Conservation (phyloP, 305 asterid genomes). For the Fraxinus angustifolia region DNA sequence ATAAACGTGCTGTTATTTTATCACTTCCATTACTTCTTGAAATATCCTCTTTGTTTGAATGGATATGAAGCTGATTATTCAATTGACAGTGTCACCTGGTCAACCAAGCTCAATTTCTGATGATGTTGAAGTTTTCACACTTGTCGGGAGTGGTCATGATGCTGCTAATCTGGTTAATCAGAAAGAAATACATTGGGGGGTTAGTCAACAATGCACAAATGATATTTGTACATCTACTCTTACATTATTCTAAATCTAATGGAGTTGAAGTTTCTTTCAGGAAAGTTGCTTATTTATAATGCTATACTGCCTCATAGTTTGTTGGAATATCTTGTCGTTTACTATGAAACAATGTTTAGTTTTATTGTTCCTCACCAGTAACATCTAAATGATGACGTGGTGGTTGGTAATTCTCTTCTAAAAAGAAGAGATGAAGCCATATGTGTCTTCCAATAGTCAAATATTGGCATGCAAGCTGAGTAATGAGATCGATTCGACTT, state of each 20-base stretch:
- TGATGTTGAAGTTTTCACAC: slow-evolving; percentile 77
- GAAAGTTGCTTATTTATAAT: neutral
- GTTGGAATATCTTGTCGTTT: neutral
- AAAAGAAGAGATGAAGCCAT: neutral
- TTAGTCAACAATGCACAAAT: slow-evolving; percentile 36
- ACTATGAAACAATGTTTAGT: neutral
- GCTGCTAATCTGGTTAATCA: slow-evolving; percentile 78
- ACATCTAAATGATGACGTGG: neutral
- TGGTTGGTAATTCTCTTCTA: neutral
- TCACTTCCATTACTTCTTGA: neutral
- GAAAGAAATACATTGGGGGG: slow-evolving; percentile 98
- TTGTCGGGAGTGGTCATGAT: slow-evolving; percentile 75
- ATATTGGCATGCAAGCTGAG: slow-evolving; percentile 13
- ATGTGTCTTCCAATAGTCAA: neutral
- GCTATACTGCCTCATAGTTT: slow-evolving; percentile 19
- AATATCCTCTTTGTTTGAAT: slow-evolving; percentile 16
- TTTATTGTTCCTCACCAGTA: neutral
- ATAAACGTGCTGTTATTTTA: slow-evolving; percentile 2
- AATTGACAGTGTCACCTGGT: slow-evolving; percentile 81
- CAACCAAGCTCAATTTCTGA: slow-evolving; percentile 88
- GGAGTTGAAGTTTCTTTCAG: neutral
- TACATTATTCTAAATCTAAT: neutral
- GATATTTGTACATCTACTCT: neutral
- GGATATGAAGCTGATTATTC: slow-evolving; percentile 17
- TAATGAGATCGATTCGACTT: neutral